These are phyloP conservation scores for Paraphaeosphaeria sporulosa DNA, from an alignment of 2,329 filamentous ascomycete species.

Conservation along the genomic window DNA sequence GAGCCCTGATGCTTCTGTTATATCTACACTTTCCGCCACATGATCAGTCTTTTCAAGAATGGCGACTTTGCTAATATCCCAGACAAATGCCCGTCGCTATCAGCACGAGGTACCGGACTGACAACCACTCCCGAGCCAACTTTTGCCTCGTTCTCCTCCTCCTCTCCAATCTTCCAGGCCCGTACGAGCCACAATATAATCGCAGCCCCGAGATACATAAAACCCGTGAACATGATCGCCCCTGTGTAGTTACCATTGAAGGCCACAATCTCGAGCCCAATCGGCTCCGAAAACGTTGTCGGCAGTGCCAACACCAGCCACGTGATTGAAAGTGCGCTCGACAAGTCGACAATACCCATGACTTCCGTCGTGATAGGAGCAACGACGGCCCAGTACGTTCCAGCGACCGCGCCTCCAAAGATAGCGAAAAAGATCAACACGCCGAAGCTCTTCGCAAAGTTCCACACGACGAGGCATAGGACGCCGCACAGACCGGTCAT, in stretches of 20 bases:
- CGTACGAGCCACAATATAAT: conserved; percentile 62
- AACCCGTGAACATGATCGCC: conserved; percentile 67
- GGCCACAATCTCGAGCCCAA: conserved; percentile 62
- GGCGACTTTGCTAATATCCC: conserved; percentile 28
- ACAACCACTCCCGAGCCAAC: conserved; percentile 31
- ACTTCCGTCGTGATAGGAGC: conserved; percentile 77
- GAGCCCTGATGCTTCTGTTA: too few relatives aligned
- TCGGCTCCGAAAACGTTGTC: conserved; percentile 68
- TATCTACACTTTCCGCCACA: conserved; percentile 38
- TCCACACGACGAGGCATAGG: conserved; percentile 76
- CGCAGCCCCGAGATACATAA: conserved; percentile 68
- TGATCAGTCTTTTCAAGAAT: conserved; percentile 41
- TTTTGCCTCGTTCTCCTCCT: conserved; percentile 52
- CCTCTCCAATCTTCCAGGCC: conserved; percentile 67
- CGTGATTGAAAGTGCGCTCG: conserved; percentile 72
- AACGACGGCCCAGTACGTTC: conserved; percentile 71
- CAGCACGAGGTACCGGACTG: conserved; percentile 32
- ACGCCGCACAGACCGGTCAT: conserved; percentile 71
- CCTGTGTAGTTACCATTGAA: conserved; percentile 62
- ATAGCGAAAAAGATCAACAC: conserved; percentile 76
- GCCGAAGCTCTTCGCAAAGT: conserved; percentile 71
- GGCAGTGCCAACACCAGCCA: conserved; percentile 78
- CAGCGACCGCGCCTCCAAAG: conserved; percentile 70
- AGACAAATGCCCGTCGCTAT: not conserved
- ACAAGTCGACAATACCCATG: conserved; percentile 72